Percentiles rank a stretch among this genome's conserved stretches.
These are phyloP conservation scores for Pseudopyrenochaeta lycopersici DNA, from an alignment of 2,329 filamentous ascomycete genomes.

Conservation along the genomic window DNA sequence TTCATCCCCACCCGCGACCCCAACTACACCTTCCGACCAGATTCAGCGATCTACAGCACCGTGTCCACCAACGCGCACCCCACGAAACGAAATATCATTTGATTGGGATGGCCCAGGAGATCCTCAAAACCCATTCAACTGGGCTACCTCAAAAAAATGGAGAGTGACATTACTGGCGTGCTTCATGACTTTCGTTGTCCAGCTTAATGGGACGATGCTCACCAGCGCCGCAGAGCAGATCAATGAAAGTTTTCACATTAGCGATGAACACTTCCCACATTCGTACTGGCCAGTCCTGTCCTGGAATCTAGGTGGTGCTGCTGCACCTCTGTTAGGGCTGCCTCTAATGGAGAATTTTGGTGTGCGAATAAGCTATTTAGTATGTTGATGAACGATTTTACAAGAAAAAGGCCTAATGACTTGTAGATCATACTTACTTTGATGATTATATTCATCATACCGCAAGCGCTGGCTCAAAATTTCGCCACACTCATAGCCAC, in stretches of 20 bases:
- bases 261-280: constrained; percentile 50
- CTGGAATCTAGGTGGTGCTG: constrained; percentile 55
- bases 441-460: constrained; percentile 53
- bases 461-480: constrained; percentile 55
- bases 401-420: constrained; percentile 10
- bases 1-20: neutral
- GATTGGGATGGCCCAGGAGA: constrained; percentile 35
- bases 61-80: neutral
- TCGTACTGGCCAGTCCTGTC: constrained; percentile 53
- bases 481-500: constrained; percentile 57
- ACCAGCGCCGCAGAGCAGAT: constrained; percentile 47
- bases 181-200: constrained; percentile 50
- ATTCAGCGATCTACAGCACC: neutral
- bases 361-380: constrained; percentile 55
- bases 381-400: constrained; percentile 5
- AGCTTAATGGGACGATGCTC: constrained; percentile 45
- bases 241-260: constrained; percentile 51
- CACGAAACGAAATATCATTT: constrained; percentile 1
- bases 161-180: constrained; percentile 53
- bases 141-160: constrained; percentile 53
- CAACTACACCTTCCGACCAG: neutral
- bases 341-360: constrained; percentile 57
- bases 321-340: constrained; percentile 52
- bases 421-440: constrained; percentile 47
- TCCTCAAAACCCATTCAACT: constrained; percentile 52